Evolutionary conservation across 768 basidiomycete genomes (phyloP), one percentile per base, ranked within the genome.

Genomic region (Lentinula boryana): DNA sequence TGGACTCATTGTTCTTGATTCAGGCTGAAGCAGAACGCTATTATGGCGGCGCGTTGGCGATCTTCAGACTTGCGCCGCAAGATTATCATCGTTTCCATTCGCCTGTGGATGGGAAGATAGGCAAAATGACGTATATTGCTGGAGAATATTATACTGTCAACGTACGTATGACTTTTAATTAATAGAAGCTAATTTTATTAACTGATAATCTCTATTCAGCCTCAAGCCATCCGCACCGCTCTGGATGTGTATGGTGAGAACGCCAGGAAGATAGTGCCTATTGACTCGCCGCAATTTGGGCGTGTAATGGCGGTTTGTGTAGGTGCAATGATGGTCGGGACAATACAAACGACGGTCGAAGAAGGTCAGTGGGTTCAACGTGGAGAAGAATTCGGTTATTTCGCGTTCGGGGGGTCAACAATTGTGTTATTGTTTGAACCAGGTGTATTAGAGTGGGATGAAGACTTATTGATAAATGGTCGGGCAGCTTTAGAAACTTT

Each of bases 101-200:
- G 0, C 91, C 93, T 0, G 90, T 95, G 21, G 91, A 92, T 62
- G 94, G 95, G 0, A 83, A 71, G 40, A 83, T 98, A 32, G 95
- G 95, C 16, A 78, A 78, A 36, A 93, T 95, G 85, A 86, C 84
- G 5, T 82, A 89, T 67, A 90, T 98, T 58, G 65, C 85, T 2
- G 96, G 96, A 5, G 93, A 96, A 68, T 98, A 97, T 73, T 98
- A 97, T 73, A 98, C 97, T 0, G 96, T 97, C 63, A 96, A 95
- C 60, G 90, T 91, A 64, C 54, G 84, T 76, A 3, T n/a, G 23
- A 15, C 27, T n/a, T 15, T 4, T 40, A 3, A 27, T 32, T 27
- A 63, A 31, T 27, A 35, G 13, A 18, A 35, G 32, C 3, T 16
- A 13, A 49, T 51, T 43, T 10, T 12, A 23, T 8, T 27, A 8